phyloP scores from a whole-genome alignment of 257 asterid genomes.

The Solanum habrochaites region DNA sequence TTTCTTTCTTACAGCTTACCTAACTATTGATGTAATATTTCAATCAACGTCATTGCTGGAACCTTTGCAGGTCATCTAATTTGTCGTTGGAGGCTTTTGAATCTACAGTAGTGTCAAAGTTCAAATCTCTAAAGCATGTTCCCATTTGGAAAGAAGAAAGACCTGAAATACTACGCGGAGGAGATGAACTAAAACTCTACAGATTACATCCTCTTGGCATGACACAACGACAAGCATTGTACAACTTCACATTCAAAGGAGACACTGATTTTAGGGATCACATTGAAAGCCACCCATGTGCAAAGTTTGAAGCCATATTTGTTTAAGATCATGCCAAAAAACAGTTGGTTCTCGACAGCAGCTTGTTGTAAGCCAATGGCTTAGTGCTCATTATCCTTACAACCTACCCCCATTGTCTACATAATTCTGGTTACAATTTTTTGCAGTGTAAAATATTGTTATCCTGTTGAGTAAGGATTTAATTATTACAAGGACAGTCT shows the following conservation, averaged over 20 bases:
- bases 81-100: conserved; percentile 58
- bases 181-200: conserved; percentile 52
- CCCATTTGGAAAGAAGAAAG: conserved; percentile 85
- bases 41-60: neutral
- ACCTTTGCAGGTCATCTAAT: conserved; percentile 53
- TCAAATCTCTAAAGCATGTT: conserved; percentile 42
- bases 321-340: conserved; percentile 9
- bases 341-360: neutral
- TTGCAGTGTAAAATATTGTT: neutral
- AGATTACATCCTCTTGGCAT: conserved; percentile 64
- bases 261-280: conserved; percentile 47
- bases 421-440: neutral
- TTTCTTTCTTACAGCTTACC: neutral
- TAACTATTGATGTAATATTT: neutral
- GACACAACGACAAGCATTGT: conserved; percentile 79
- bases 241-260: conserved; percentile 55
- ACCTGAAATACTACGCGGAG: conserved; percentile 66
- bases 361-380: neutral
- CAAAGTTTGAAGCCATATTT: conserved; percentile 82
- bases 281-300: conserved; percentile 56
- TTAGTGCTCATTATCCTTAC: neutral
- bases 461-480: neutral
- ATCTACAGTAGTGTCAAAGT: conserved; percentile 39
- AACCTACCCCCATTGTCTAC: neutral
- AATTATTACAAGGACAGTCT: neutral